Percentiles rank a stretch among this genome's conserved stretches.
phyloP scores from a whole-genome alignment of 2,329 filamentous ascomycete species.

The Fusarium chlamydosporum region DNA sequence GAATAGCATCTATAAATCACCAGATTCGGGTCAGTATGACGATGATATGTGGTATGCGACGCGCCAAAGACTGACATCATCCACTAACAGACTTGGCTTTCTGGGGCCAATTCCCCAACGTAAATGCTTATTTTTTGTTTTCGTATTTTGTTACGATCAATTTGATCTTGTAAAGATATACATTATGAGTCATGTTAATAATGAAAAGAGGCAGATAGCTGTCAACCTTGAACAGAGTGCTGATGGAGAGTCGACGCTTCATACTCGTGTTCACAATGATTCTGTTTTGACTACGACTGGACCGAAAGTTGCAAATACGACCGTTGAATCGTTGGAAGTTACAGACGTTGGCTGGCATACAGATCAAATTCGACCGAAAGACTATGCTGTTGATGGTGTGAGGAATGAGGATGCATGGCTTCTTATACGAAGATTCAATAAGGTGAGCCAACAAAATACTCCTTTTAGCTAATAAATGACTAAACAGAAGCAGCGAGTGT shows the following conservation, averaged over 20 bases:
- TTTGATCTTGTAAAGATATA: neutral
- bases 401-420: conserved; percentile 31
- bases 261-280: neutral
- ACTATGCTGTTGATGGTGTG: neutral
- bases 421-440: conserved; percentile 28
- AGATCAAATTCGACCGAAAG: neutral
- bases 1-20: neutral
- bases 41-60: conserved; percentile 1
- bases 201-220: conserved; percentile 4
- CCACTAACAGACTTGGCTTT: conserved; percentile 2
- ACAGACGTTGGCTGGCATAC: conserved; percentile 14
- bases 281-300: neutral
- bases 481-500: neutral
- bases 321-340: neutral
- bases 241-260: neutral
- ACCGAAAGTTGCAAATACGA: fast-evolving
- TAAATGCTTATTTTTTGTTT: neutral
- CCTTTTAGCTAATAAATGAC: neutral
- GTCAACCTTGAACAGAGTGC: neutral
- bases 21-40: conserved; percentile 5
- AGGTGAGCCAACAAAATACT: neutral
- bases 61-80: conserved; percentile 17
- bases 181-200: neutral
- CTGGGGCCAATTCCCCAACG: neutral
- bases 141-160: neutral